Base-by-base conservation (phyloP, 805 yeast species). In the Teunomyces kruisii region DNA sequence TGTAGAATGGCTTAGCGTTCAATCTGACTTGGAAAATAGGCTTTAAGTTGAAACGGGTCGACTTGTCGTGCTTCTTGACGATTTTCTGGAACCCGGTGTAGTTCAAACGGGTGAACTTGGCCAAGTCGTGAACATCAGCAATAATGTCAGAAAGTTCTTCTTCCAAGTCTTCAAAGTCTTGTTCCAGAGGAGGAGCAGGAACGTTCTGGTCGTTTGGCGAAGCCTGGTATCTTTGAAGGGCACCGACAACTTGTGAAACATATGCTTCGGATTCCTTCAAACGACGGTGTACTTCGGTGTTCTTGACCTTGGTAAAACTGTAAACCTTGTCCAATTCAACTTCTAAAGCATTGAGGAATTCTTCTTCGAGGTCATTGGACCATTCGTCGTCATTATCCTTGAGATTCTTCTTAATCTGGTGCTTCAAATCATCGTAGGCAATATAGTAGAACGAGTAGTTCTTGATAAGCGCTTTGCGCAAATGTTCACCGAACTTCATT, bases 81-180 rank as follows among this genome's bases (percentile, higher is more conserved):
- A 94, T 94, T 67, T 94, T 94, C 67, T 89, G 96, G 74, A 94
- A 94, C 2, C 99, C 99, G 15, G 96, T 91, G 72, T 94, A 94
- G 68, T 94, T 94, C 61, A 94, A 79, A 50, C 96, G 79, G 14
- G 97, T 81, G 65, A 88, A 94, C 64, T 92, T 92, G 53, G 96
- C 96, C 58, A 94, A 78, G 65, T 94, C 99, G 61, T 94, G 97
- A 37, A 94, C 97, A 68, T 91, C 97, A 16, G 97, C 97, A 66
- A 94, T 91, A 56, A 94, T 84, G 56, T 91, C 97, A 27, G 68
- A 60, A 44, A 72, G 62, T 44, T 67, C 74, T 43, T 67, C 68
- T 57, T 72, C 76, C 54, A 67, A 65, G 40, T 71, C 75, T 47
- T 70, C 73, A 45, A 68, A 63, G 49, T 70, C 74, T 55, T 66